Evolutionary conservation across 2,329 filamentous ascomycete species (phyloP), one percentile per base, ranked within the genome.

Genomic region (Didymella keratinophila): DNA sequence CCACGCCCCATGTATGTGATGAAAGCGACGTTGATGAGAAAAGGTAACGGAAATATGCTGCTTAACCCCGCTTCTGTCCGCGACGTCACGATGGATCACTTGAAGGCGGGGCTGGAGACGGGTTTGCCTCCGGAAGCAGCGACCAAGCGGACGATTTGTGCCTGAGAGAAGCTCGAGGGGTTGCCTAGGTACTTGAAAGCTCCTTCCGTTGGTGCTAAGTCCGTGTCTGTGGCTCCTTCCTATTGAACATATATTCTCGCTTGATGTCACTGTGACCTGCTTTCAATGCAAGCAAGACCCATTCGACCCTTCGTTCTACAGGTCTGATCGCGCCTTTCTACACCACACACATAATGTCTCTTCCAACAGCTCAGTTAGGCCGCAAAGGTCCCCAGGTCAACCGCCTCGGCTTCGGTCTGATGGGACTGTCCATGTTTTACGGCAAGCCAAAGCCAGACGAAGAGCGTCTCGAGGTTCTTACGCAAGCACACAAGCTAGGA

Each of bases 401-500:
- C 3, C 76, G 78, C 9, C 65, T 86, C 8, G 84, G 85, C 11
- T 80, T 85, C 30, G 84, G 85, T 16, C 73, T 82, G 21, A 86
- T 87, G 84, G 83, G 83, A 3, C 60, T 82, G 37, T 72, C 62
- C 43, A 70, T 72, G 44, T 81, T 80, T 68, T 84, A 85, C 61
- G 82, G 82, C 48, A 58, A 65, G n/a, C 67, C 75, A 5, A 81
- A 80, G 49, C 77, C 82, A 2, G 83, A 86, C 28, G 71, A 78
- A 21, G 81, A 85, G 58, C 80, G 82, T 2, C 76, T 86, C 56
- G 78, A 78, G 3, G 64, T 86, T 2, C 79, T 87, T 20, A 83
- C 86, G 67, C 78, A 77, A 12, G 79, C 79, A 3, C 81, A 81
- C 71, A 80, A 82, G 27, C 62, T 81, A 1, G 85, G 85, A 48